Conservation (phyloP, 2,329 filamentous ascomycete species). For the Chaetomium sp. region DNA sequence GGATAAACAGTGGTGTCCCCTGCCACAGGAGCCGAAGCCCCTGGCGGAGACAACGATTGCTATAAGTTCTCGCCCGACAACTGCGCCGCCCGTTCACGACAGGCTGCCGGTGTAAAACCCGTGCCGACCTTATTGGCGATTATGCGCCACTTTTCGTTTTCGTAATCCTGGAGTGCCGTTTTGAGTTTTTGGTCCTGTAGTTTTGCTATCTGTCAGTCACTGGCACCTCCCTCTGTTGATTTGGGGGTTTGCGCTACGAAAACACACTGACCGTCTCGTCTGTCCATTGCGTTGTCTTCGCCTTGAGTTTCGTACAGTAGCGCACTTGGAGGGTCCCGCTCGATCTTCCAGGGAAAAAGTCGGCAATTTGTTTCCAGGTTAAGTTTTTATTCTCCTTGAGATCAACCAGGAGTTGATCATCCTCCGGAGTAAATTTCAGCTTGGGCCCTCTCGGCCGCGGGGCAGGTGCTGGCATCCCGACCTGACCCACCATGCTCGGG, state of each 20-base stretch:
- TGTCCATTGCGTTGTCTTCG: slow-evolving; percentile 90
- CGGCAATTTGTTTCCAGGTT: slow-evolving; percentile 96
- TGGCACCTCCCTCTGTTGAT: not conserved
- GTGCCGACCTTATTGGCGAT: slow-evolving; percentile 88
- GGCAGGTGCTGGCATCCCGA: slow-evolving; percentile 83
- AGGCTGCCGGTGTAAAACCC: slow-evolving; percentile 84
- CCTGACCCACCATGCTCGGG: slow-evolving; percentile 83
- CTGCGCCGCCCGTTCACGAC: slow-evolving; percentile 76
- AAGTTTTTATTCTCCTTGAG: slow-evolving; percentile 93
- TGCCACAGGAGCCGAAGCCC: slow-evolving; percentile 48
- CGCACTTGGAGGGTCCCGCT: slow-evolving; percentile 90
- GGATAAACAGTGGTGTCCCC: slow-evolving; percentile 51
- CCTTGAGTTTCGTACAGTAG: slow-evolving; percentile 93
- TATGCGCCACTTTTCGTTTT: slow-evolving; percentile 91
- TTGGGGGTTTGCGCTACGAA: too few species aligned
- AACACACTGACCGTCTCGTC: slow-evolving; percentile 76
- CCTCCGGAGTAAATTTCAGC: slow-evolving; percentile 90
- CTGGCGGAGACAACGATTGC: slow-evolving; percentile 58
- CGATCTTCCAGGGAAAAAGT: slow-evolving; percentile 89
- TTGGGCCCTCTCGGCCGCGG: slow-evolving; percentile 82
- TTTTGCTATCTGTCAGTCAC: slow-evolving; percentile 11
- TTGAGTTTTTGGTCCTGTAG: slow-evolving; percentile 74
- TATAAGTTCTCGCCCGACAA: slow-evolving; percentile 57
- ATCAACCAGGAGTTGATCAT: slow-evolving; percentile 84
- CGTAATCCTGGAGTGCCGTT: slow-evolving; percentile 78